Evolutionary conservation across 2,329 filamentous ascomycete genomes (phyloP).

Genomic region (Alternaria hordeiaustralica): DNA sequence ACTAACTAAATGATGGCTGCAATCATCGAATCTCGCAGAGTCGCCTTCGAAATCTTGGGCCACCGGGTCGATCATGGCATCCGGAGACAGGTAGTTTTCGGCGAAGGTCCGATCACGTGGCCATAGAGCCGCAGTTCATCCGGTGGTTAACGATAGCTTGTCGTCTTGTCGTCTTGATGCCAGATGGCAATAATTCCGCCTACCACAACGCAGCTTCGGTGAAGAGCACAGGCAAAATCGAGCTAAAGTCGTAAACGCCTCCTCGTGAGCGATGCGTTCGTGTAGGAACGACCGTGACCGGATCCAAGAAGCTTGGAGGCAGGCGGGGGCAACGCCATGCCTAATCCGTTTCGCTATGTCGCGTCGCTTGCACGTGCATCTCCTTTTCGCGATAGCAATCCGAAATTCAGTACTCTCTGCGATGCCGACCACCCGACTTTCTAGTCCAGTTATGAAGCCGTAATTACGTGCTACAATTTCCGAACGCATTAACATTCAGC

Average conservation of each 20-base stretch:
- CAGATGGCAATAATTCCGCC: not conserved
- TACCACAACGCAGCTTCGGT: not conserved
- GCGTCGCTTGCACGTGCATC: not conserved
- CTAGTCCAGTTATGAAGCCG: not conserved
- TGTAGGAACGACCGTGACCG: not conserved
- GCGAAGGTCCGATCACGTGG: not conserved
- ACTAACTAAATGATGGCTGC: not conserved
- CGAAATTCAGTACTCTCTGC: not conserved
- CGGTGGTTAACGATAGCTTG: constrained; percentile 1
- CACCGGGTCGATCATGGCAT: constrained; percentile 2
- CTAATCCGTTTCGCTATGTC: not conserved
- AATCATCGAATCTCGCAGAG: not conserved
- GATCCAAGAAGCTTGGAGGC: not conserved
- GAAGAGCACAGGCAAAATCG: not conserved
- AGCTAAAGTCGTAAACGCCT: not conserved
- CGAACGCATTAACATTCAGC: not conserved
- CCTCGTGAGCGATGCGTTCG: not conserved
- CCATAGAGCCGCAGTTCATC: constrained; percentile 2
- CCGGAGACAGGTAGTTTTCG: not conserved
- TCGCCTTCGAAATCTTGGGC: not conserved
- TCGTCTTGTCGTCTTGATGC: not conserved
- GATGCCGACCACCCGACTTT: not conserved
- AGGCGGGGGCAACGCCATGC: not conserved
- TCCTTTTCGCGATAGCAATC: not conserved
- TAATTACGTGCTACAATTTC: not conserved